A percentile compares a stretch with the other conserved stretches of the same genome.
Evolutionary conservation across 345 rosid species (phyloP).

Genomic region (Crucihimalaya himalaica): DNA sequence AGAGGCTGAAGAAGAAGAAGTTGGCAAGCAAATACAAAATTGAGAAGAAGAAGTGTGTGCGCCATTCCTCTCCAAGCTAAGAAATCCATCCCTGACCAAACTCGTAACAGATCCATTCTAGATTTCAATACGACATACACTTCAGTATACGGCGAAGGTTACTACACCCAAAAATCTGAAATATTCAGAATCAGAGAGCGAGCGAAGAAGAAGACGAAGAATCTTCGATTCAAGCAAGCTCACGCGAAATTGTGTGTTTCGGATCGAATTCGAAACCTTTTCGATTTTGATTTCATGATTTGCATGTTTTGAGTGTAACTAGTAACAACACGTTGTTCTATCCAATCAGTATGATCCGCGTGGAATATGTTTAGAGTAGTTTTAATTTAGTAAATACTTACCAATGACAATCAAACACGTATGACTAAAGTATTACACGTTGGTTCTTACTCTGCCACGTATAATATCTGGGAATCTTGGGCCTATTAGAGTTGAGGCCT

Average conservation of each 20-base stretch:
- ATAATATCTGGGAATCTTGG: not conserved
- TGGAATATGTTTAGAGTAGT: conserved; percentile 27
- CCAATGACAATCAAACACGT: conserved; percentile 40
- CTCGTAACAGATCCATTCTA: conserved; percentile 45
- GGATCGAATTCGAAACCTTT: conserved; percentile 30
- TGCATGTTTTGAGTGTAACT: conserved; percentile 24
- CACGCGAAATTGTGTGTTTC: not conserved
- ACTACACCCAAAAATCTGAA: conserved; percentile 6
- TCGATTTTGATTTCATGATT: conserved; percentile 31
- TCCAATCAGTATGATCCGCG: conserved; percentile 52
- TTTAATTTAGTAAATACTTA: not conserved
- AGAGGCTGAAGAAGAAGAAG: conserved; percentile 88
- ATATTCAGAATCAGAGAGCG: not conserved
- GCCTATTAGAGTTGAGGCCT: not conserved
- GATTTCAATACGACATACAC: conserved; percentile 25
- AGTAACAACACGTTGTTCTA: conserved; percentile 51
- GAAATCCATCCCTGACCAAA: conserved; percentile 52
- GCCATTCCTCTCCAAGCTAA: conserved; percentile 79
- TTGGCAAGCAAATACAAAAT: conserved; percentile 82
- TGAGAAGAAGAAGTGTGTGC: conserved; percentile 58
- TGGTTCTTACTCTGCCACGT: conserved; percentile 33
- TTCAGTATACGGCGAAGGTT: not conserved
- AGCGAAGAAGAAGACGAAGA: conserved; percentile 9
- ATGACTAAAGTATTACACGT: not conserved
- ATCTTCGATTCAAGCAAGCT: conserved; percentile 14